Base-by-base conservation (phyloP, 805 yeast genomes). In the Wickerhamia fluorescens region DNA sequence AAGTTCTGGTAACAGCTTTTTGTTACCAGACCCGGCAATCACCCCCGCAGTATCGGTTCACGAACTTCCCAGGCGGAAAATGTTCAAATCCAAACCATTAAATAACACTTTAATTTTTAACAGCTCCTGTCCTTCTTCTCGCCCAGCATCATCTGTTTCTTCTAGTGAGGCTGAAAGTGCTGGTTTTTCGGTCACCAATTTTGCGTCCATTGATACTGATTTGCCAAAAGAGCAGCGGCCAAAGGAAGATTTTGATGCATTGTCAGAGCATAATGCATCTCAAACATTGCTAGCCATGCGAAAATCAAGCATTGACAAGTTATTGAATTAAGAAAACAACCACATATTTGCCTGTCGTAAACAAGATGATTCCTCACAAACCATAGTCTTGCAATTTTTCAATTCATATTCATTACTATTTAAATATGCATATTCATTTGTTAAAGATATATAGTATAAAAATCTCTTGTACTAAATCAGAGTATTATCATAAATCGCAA, bases 21-120 rank as follows among this genome's bases (percentile, higher is more conserved):
- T 42, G 14, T 44, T 63, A 25, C 68, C 68, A 0, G 70, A 60
- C 35, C 66, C 68, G 4, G 68, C 68, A 5, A 27, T 49, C 10
- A 42, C 35, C 24, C 45, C 44, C 16, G 27, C 25, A 23, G 29
- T 14, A 12, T 23, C 21, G 16, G 24, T 36, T 7, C n/a, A n/a
- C n/a, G 42, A 41, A 14, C 36, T 45, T 10, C 64, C 65, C 4
- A 45, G 42, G 14, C 47, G 49, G 41, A 56, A 50, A 40, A 40
- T 29, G 16, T 58, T 59, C 45, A 57, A 52, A 32, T 36, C 49
- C 19, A 46, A 49, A 26, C 64, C 66, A 3, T 34, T 37, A 4
- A 44, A 41, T 18, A 47, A 47, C 24, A 31, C 40, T 7, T 36
- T 54, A n/a, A 38, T 45, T 17, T 22, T n/a, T n/a, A n/a, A n/a